A percentile compares a stretch with the other conserved stretches of the same genome.
These are phyloP conservation scores for Poronia punctata DNA, from an alignment of 495 filamentous ascomycete species.

Conservation along the genomic window DNA sequence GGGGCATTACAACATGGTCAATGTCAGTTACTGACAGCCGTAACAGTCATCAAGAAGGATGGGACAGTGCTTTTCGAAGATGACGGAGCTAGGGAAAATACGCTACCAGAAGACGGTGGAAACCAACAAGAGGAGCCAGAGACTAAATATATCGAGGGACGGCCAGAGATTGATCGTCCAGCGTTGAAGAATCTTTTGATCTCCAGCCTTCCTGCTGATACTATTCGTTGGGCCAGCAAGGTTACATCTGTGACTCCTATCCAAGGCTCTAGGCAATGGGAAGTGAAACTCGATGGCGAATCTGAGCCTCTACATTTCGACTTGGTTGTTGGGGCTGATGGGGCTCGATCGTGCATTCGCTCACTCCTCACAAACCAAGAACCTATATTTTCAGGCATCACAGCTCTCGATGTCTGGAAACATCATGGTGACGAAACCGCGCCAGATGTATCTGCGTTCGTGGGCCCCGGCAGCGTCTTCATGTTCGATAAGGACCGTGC, in stretches of 20 bases:
- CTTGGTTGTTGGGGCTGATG: conserved; percentile 56
- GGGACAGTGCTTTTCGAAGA: conserved; percentile 34
- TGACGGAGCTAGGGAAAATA: conserved; percentile 12
- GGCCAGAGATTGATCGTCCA: conserved; percentile 46
- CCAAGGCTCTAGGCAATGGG: conserved; percentile 16
- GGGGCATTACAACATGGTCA: neutral
- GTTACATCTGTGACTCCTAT: conserved; percentile 17
- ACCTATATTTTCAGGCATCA: conserved; percentile 45
- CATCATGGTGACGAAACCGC: conserved; percentile 16
- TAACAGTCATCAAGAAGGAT: conserved; percentile 28
- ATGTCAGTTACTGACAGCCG: neutral
- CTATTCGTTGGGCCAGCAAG: conserved; percentile 42
- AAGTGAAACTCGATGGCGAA: conserved; percentile 29
- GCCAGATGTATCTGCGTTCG: conserved; percentile 23
- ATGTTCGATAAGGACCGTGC: conserved; percentile 32
- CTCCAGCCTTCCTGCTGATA: conserved; percentile 26
- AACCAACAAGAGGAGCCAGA: neutral
- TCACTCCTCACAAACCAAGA: conserved; percentile 36
- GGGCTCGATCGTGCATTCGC: conserved; percentile 52
- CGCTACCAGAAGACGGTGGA: neutral
- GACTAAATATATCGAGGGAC: conserved; percentile 13
- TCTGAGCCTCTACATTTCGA: conserved; percentile 33
- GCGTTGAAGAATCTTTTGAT: conserved; percentile 36
- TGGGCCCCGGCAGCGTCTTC: conserved; percentile 42
- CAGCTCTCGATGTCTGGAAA: conserved; percentile 30